Conservation (phyloP, 306 rosid genomes). For the Chamaecrista fasciculata region DNA sequence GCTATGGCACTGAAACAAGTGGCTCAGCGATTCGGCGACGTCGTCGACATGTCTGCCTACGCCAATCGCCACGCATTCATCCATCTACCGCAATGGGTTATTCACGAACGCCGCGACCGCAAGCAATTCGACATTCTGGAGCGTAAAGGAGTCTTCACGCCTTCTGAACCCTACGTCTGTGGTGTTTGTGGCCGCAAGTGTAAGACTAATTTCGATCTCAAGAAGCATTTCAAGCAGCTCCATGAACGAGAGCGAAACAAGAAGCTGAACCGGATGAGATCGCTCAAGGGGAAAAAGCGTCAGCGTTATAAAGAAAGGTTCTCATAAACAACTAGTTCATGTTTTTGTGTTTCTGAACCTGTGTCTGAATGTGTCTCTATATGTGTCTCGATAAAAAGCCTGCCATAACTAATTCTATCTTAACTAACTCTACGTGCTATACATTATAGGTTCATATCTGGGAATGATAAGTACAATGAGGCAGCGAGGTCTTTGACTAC, state of each 20-base stretch:
- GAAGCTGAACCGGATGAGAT: conserved; percentile 53
- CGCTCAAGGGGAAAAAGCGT: conserved; percentile 62
- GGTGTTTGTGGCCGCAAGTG: conserved; percentile 71
- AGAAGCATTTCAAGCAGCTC: conserved; percentile 67
- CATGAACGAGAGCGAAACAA: conserved; percentile 76
- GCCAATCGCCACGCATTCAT: conserved; percentile 82
- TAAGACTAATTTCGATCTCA: conserved; percentile 54
- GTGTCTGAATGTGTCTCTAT: too few species aligned
- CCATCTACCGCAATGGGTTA: conserved; percentile 75
- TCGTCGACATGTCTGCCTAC: conserved; percentile 74
- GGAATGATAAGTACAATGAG: conserved; percentile 56
- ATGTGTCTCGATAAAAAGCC: too few species aligned
- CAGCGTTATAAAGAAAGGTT: conserved; percentile 62
- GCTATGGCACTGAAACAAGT: conserved; percentile 61
- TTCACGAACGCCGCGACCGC: conserved; percentile 56
- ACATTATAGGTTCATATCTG: conserved; percentile 51
- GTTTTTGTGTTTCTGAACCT: too few species aligned
- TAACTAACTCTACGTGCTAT: too few species aligned
- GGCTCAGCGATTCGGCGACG: conserved; percentile 57
- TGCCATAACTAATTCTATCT: too few species aligned
- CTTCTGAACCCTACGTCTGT: conserved; percentile 58
- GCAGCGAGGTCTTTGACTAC: conserved; percentile 54
- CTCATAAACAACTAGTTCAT: too few species aligned
- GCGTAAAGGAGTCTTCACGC: conserved; percentile 50
- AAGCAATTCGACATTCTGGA: conserved; percentile 58